A percentile compares a stretch with the other conserved stretches of the same genome.
These are phyloP conservation scores for Phaffomyces thermotolerans DNA, from an alignment of 805 yeast genomes.

Conservation along the genomic window DNA sequence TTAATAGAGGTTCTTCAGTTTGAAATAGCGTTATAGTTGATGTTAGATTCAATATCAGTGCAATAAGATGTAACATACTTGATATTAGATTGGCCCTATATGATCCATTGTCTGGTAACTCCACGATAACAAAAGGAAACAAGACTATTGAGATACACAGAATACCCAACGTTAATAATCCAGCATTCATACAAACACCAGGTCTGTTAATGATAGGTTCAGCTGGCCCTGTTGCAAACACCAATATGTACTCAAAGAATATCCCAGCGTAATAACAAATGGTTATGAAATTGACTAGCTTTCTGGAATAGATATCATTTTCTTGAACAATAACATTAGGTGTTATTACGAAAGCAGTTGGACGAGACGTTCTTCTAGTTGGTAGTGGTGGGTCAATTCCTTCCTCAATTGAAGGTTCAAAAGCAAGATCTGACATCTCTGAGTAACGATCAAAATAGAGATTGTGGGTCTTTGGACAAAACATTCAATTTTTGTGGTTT, in stretches of 20 bases:
- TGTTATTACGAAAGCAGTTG: neutral
- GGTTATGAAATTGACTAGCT: neutral
- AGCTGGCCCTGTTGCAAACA: conserved; percentile 12
- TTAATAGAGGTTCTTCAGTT: neutral
- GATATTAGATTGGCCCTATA: neutral
- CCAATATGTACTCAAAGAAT: conserved; percentile 10
- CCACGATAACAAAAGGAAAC: neutral
- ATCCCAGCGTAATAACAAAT: conserved; percentile 3
- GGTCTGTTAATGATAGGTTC: conserved; percentile 17
- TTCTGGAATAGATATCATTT: neutral
- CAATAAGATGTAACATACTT: neutral
- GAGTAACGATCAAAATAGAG: neutral
- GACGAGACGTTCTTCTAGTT: neutral
- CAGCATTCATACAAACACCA: conserved; percentile 7
- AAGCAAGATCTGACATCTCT: neutral
- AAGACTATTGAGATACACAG: neutral
- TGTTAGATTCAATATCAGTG: neutral
- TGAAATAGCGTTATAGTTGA: neutral
- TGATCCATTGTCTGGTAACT: neutral
- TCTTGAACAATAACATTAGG: conserved; percentile 5
- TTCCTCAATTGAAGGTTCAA: neutral
- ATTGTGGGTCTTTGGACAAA: neutral
- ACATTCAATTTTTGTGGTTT: neutral
- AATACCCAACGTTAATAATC: conserved; percentile 4
- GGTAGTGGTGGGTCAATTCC: neutral